phyloP scores from a whole-genome alignment of 495 filamentous ascomycete species.

The Aspergillus kassunensis region DNA sequence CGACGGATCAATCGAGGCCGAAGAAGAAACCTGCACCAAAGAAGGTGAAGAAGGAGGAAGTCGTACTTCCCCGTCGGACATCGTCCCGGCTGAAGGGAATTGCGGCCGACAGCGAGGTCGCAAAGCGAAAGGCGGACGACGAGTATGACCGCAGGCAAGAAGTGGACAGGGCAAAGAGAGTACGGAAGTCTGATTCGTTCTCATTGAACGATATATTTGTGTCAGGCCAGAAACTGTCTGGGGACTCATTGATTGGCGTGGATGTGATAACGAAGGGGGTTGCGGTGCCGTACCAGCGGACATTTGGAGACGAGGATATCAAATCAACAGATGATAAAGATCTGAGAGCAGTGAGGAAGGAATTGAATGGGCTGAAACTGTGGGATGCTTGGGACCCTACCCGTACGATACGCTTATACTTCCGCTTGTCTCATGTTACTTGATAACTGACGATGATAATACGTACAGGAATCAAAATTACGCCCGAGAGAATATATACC shows the following conservation, averaged over 20 bases:
- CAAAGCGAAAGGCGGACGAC: constrained; percentile 77
- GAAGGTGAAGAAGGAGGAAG: constrained; percentile 45
- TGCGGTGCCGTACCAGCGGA: constrained; percentile 72
- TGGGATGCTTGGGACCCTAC: constrained; percentile 80
- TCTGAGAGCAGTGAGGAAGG: constrained; percentile 70
- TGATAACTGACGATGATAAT: constrained; percentile 1
- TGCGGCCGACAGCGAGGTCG: constrained; percentile 64
- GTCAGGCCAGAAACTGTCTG: constrained; percentile 62
- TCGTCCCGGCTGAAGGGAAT: constrained; percentile 65
- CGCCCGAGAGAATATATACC: constrained; percentile 82
- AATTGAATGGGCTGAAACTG: constrained; percentile 73
- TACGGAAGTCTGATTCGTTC: constrained; percentile 66
- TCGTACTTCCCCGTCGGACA: constrained; percentile 51
- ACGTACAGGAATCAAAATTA: constrained; percentile 78
- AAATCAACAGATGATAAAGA: constrained; percentile 74
- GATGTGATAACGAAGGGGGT: constrained; percentile 61
- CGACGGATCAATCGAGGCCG: constrained; percentile 27
- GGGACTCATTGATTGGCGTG: constrained; percentile 38
- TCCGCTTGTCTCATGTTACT: too few relatives aligned
- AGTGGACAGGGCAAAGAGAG: constrained; percentile 63
- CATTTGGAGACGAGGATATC: constrained; percentile 78
- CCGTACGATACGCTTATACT: too few relatives aligned
- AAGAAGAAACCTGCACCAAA: constrained; percentile 49
- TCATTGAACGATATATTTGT: constrained; percentile 75
- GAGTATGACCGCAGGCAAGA: constrained; percentile 59